Base-by-base conservation (phyloP, 345 rosid genomes). In the Citrus cavaleriei region DNA sequence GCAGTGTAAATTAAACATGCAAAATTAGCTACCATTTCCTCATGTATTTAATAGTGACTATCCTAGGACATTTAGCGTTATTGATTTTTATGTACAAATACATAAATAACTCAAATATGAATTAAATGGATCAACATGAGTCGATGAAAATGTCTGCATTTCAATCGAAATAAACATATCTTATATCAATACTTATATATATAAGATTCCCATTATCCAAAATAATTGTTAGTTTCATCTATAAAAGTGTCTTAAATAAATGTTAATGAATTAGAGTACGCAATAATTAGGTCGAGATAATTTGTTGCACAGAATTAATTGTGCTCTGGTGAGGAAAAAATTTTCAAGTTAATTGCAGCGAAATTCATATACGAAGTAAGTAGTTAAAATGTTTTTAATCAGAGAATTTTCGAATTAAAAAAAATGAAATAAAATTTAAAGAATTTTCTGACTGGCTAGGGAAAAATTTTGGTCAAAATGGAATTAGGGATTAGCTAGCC, bases 401-500 rank as follows among this genome's bases (percentile, higher is more conserved):
- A 2, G 7, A 57, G 24, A 57, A 57, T 22, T 57, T 57, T 8
- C n/a, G 0, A 57, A 22, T 19, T 0, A 57, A 57, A 57, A 57
- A 57, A 22, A 13, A 46, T 57, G 4, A 57, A 57, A 32, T 62
- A 6, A 28, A 13, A 62, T 25, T 27, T 12, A 71, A 71, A 9
- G 28, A 71, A 51, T 13, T 7, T 42, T 38, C 21, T 14, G 57
- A n/a, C 54, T 40, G 0, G 74, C 30, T 40, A 7, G 74, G 22
- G 67, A 4, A 21, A 35, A 38, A 25, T 42, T 13, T 10, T 24
- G 5, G 16, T 42, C 34, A 22, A 62, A 64, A 7, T 13, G n/a
- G 54, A 22, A 32, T 28, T 65, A 75, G 62, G 63, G 66, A 49
- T 64, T n/a, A 32, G 78, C 24, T 35, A 14, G 51, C 80, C 80